Evolutionary conservation across 306 rosid species (phyloP).

Genomic region (Astragalus glycyphyllos): DNA sequence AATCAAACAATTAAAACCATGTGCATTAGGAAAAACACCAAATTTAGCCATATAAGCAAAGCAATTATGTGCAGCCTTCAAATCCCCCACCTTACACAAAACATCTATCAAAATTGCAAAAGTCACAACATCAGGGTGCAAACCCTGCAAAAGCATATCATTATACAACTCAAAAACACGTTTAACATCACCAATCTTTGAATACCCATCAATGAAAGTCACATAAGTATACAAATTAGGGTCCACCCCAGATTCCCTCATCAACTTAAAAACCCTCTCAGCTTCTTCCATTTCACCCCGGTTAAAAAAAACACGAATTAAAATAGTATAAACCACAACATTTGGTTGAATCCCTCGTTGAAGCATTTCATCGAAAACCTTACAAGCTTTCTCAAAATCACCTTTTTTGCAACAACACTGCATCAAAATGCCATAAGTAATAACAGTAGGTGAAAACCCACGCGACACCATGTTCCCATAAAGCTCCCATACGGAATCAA

Average conservation of each 20-base stretch:
- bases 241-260: constrained; percentile 54
- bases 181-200: constrained; percentile 55
- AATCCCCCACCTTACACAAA: constrained; percentile 60
- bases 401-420: constrained; percentile 53
- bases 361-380: constrained; percentile 68
- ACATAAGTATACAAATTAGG: constrained; percentile 71
- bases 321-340: constrained; percentile 60
- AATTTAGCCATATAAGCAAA: constrained; percentile 60
- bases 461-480: constrained; percentile 52
- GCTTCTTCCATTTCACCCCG: constrained; percentile 63
- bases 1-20: constrained; percentile 68
- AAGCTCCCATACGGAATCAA: constrained; percentile 57
- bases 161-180: constrained; percentile 52
- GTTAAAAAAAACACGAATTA: constrained; percentile 58
- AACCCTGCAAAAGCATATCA: constrained; percentile 51
- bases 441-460: constrained; percentile 58
- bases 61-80: constrained; percentile 52
- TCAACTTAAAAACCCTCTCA: constrained; percentile 46
- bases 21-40: constrained; percentile 57
- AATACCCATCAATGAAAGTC: constrained; percentile 75
- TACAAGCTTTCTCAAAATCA: constrained; percentile 42
- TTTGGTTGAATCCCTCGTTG: constrained; percentile 52
- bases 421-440: constrained; percentile 66
- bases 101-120: constrained; percentile 62
- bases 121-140: constrained; percentile 62